Evolutionary conservation across 345 rosid species (phyloP).

Genomic region (Trapa incisa): DNA sequence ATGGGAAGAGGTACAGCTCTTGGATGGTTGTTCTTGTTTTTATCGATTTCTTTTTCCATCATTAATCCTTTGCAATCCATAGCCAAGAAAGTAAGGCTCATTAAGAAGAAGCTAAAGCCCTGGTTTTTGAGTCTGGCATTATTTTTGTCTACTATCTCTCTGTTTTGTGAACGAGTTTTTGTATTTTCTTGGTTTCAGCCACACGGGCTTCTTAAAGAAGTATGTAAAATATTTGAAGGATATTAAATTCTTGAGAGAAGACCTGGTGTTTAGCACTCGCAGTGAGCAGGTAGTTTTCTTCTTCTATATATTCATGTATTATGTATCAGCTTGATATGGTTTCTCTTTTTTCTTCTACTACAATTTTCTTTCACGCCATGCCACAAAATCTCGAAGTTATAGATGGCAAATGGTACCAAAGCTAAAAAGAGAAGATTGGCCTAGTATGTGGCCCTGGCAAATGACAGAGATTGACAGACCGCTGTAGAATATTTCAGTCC

Average conservation of each 20-base stretch:
- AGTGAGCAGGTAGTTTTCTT: conserved; percentile 63
- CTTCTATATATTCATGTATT: not conserved
- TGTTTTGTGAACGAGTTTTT: conserved; percentile 7
- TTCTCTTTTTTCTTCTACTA: not conserved
- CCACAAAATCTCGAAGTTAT: not conserved
- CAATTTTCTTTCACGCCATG: not conserved
- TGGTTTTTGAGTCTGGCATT: conserved; percentile 1
- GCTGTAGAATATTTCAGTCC: not conserved
- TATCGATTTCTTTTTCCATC: not conserved
- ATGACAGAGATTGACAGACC: not conserved
- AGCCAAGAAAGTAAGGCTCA: not conserved
- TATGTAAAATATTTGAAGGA: conserved; percentile 66
- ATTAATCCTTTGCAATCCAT: not conserved
- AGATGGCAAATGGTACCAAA: not conserved
- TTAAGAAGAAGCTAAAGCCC: not conserved
- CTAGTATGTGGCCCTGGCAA: not conserved
- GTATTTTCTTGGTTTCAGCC: conserved; percentile 34
- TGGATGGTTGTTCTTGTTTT: not conserved
- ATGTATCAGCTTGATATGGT: not conserved
- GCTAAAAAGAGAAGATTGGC: not conserved
- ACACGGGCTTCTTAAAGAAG: conserved; percentile 69
- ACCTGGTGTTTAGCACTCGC: conserved; percentile 68
- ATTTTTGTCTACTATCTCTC: not conserved
- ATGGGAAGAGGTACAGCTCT: conserved; percentile 54
- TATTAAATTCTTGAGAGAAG: conserved; percentile 64